Evolutionary conservation across 768 basidiomycete species (phyloP), one percentile per base, ranked within the genome.

Genomic region (Crucibulum laeve): DNA sequence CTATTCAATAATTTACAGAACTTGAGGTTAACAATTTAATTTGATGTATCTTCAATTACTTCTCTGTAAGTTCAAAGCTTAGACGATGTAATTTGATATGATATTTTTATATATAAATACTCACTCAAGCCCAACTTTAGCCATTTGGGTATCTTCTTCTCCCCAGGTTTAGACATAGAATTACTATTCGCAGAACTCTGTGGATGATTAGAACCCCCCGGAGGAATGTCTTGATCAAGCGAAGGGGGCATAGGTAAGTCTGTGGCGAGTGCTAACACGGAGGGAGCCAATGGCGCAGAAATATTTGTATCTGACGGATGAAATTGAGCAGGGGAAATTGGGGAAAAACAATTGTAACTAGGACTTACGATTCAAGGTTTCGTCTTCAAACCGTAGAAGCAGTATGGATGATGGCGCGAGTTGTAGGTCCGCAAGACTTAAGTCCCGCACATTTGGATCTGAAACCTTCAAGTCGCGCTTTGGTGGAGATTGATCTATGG

Each of bases 381-480:
- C 80, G 41, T 90, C 83, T 46, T 81, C 76, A 56, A 93, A 94
- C 43, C 80, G 73, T 46, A 94, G 65, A 34, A 87, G 64, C 7
- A 95, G 75, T 13, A 92, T 64, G 6, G 89, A 87, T 2, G 88
- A 84, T 1, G 91, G 91, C 1, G 91, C 80, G 18, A 95, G 68
- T 25, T 85, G 75, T 8, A 95, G 73, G 32, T 90, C 77, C 2
- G 71, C 62, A 1, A 95, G 71, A 8, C 73, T 74, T 40, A 82
- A 70, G 56, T 86, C 81, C 51, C 81, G 80, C 22, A 89, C 80
- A 45, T 70, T 64, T 6, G 79, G 78, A 53, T 93, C 91, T 4
- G 86, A 87, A 5, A 89, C 85, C 51, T 83, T 88, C 53, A 90
- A 70, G 43, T 95, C 92, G 21, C 84, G 80, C 53, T 81, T 84